A percentile compares a stretch with the other conserved stretches of the same genome.
Evolutionary conservation across 257 asterid genomes (phyloP).

Genomic region (Plectranthus barbatus): DNA sequence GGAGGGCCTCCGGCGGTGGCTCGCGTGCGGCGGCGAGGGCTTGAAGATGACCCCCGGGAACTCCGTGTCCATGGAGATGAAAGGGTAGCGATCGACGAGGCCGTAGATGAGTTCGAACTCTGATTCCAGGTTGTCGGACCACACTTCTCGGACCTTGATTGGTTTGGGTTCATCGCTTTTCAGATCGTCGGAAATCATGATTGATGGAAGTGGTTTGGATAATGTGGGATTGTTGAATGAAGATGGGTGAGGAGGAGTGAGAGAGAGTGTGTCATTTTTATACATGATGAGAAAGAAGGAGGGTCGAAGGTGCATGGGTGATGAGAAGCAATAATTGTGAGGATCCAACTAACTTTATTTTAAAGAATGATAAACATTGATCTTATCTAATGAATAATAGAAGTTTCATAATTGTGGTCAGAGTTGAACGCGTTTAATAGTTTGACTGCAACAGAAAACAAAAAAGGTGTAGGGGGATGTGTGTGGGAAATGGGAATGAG

Average conservation of each 20-base stretch:
- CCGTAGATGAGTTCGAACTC: slow-evolving; percentile 36
- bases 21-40: slow-evolving; percentile 1
- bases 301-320: slow-evolving; percentile 19
- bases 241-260: background rate
- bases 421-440: slow-evolving; percentile 14
- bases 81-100: slow-evolving; percentile 34
- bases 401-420: background rate
- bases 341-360: background rate
- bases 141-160: slow-evolving; percentile 35
- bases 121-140: slow-evolving; percentile 36
- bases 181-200: slow-evolving; percentile 11
- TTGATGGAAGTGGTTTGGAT: background rate
- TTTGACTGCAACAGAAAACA: slow-evolving; percentile 6
- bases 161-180: slow-evolving; percentile 1
- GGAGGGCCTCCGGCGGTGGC: slow-evolving; percentile 12
- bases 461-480: background rate
- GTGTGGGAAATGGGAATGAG: background rate
- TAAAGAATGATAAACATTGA: background rate
- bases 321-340: slow-evolving; percentile 1
- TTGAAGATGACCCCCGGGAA: slow-evolving; percentile 67
- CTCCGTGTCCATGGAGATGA: slow-evolving; percentile 54
- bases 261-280: slow-evolving; percentile 3
- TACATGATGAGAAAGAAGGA: slow-evolving; percentile 5
- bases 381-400: background rate
- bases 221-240: background rate